Percentiles rank a stretch among this genome's conserved stretches.
Conservation (phyloP, 371 early-diverging fungal genomes). For the Syncephalastrum contaminatum region DNA sequence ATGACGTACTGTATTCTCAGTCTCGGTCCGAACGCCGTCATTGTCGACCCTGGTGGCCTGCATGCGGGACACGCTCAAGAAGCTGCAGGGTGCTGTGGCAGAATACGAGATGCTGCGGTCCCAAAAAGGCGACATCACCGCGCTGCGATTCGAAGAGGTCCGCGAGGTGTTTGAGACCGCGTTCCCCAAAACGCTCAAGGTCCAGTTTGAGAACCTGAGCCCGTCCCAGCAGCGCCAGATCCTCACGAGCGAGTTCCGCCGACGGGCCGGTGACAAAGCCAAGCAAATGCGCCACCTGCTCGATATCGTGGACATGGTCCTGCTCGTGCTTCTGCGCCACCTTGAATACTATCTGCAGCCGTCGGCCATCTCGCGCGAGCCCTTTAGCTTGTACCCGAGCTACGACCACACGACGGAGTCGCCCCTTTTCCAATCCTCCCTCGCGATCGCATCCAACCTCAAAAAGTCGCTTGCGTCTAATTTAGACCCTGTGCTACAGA, state of each 20-base stretch:
- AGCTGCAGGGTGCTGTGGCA: constrained; percentile 13
- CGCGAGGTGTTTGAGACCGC: constrained; percentile 28
- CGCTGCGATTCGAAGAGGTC: constrained; percentile 34
- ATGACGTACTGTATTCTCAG: constrained; percentile 3
- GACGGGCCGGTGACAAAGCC: constrained; percentile 15
- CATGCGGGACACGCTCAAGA: constrained; percentile 18
- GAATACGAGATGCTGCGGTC: constrained; percentile 19
- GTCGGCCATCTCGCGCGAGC: background rate
- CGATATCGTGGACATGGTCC: constrained; percentile 21
- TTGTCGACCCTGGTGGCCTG: constrained; percentile 27
- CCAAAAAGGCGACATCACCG: constrained; percentile 24
- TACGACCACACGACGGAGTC: constrained; percentile 21
- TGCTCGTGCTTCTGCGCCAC: constrained; percentile 37
- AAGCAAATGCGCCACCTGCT: constrained; percentile 25
- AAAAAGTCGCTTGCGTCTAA: constrained; percentile 3
- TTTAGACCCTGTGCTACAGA: no score
- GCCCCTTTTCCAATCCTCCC: constrained; percentile 29
- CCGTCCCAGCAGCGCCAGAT: constrained; percentile 34
- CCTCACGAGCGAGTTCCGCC: constrained; percentile 19
- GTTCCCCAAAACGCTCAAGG: constrained; percentile 20
- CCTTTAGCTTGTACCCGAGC: constrained; percentile 21
- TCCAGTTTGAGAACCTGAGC: constrained; percentile 29
- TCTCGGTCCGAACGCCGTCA: constrained; percentile 23
- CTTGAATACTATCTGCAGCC: constrained; percentile 29
- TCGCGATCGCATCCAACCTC: constrained; percentile 13